Evolutionary conservation across 202 grass and related monocot genomes (phyloP).

Genomic region (Setaria italica): DNA sequence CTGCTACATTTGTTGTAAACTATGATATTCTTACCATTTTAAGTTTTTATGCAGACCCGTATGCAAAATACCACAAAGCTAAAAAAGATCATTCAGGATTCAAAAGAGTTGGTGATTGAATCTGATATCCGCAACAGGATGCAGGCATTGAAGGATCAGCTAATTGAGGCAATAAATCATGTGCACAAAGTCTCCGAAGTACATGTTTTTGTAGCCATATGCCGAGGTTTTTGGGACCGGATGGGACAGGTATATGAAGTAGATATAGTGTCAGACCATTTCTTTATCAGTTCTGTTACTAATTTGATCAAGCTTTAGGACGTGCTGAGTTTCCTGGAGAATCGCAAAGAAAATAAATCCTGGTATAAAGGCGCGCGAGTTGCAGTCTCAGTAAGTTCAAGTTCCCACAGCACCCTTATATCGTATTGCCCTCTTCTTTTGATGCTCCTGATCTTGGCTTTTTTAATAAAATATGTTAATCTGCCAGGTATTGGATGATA

Average conservation of each 20-base stretch:
- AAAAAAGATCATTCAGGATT: constrained; percentile 96
- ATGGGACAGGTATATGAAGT: constrained; percentile 81
- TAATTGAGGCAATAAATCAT: constrained; percentile 82
- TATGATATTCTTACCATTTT: constrained; percentile 1
- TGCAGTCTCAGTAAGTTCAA: constrained; percentile 69
- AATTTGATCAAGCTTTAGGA: constrained; percentile 66
- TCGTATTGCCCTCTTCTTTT: background rate
- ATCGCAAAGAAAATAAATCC: constrained; percentile 88
- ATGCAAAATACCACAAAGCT: constrained; percentile 88
- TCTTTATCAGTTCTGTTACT: constrained; percentile 31
- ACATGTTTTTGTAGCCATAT: constrained; percentile 84
- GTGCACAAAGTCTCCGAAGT: constrained; percentile 81
- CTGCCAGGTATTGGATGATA: constrained; percentile 86
- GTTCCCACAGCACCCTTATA: background rate
- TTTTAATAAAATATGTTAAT: constrained; percentile 27
- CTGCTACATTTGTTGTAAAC: background rate
- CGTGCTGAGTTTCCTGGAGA: constrained; percentile 91
- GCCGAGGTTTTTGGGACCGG: constrained; percentile 90
- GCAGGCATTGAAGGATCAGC: constrained; percentile 80
- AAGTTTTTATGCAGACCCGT: constrained; percentile 64
- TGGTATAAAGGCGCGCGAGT: constrained; percentile 95
- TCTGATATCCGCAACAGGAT: constrained; percentile 94
- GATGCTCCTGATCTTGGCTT: background rate
- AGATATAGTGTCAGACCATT: background rate
- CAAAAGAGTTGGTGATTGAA: constrained; percentile 84